phyloP scores from a whole-genome alignment of 257 asterid genomes.

The Cordia subcordata region DNA sequence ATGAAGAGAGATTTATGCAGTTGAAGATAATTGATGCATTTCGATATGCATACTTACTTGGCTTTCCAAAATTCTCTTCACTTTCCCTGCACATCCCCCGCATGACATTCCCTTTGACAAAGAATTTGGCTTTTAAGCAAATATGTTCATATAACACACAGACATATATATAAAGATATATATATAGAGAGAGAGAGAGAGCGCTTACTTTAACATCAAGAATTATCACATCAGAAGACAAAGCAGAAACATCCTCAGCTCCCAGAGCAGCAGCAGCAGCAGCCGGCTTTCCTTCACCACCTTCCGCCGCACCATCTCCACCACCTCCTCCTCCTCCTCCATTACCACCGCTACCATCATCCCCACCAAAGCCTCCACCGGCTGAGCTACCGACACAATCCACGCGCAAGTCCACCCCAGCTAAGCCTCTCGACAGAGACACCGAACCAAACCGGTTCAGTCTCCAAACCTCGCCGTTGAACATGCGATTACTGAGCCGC shows the following conservation, averaged over 20 bases:
- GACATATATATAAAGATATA: neutral
- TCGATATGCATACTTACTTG: slow-evolving; percentile 32
- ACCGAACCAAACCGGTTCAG: neutral
- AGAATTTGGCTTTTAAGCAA: neutral
- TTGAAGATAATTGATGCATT: neutral
- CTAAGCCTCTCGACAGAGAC: neutral
- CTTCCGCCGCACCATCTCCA: slow-evolving; percentile 45
- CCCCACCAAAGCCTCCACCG: slow-evolving; percentile 67
- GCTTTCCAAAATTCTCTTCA: slow-evolving; percentile 51
- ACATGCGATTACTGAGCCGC: neutral
- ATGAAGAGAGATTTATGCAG: neutral
- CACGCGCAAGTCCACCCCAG: slow-evolving; percentile 11
- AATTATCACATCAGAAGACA: slow-evolving; percentile 74
- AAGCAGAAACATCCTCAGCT: slow-evolving; percentile 48
- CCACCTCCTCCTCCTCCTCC: slow-evolving; percentile 60
- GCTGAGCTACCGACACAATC: slow-evolving; percentile 49
- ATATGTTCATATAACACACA: neutral
- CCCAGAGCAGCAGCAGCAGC: slow-evolving; percentile 42
- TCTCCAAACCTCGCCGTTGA: neutral
- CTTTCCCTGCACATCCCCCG: slow-evolving; percentile 53
- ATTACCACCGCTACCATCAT: slow-evolving; percentile 25
- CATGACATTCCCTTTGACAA: slow-evolving; percentile 44
- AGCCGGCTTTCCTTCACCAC: slow-evolving; percentile 48
- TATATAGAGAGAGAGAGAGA: neutral
- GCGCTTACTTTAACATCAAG: slow-evolving; percentile 83